Evolutionary conservation across 768 basidiomycete genomes (phyloP).

Genomic region (Suillus sp.): DNA sequence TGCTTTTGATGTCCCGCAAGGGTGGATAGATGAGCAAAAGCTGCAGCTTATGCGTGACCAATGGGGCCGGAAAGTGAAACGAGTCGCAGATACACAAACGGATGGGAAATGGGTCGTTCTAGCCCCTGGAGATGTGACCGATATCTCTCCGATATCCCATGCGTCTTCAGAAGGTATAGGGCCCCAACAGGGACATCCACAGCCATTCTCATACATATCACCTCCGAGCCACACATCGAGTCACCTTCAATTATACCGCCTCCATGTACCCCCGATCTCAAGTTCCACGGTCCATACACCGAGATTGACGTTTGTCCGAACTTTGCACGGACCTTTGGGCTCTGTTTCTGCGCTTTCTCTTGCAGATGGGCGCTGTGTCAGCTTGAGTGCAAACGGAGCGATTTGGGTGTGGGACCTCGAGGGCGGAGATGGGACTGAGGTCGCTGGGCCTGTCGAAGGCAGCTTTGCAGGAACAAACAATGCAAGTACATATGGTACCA

Average conservation of each 20-base stretch:
- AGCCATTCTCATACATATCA: slow-evolving; percentile 26
- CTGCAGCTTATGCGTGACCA: slow-evolving; percentile 68
- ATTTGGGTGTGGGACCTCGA: slow-evolving; percentile 91
- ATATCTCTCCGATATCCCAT: slow-evolving; percentile 19
- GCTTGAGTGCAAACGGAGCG: slow-evolving; percentile 67
- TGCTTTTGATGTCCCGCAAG: slow-evolving; percentile 69
- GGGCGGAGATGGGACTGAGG: slow-evolving; percentile 43
- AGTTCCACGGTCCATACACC: slow-evolving; percentile 56
- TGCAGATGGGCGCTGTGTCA: slow-evolving; percentile 83
- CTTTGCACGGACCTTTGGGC: slow-evolving; percentile 67
- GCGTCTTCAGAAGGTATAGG: slow-evolving; percentile 26
- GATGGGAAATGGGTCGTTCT: slow-evolving; percentile 87
- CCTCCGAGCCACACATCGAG: slow-evolving; percentile 48
- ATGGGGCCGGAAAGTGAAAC: slow-evolving; percentile 72
- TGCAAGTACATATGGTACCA: slow-evolving; percentile 38
- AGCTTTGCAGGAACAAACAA: slow-evolving; percentile 31
- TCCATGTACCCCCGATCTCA: slow-evolving; percentile 56
- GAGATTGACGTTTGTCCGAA: slow-evolving; percentile 71
- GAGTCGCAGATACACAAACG: slow-evolving; percentile 74
- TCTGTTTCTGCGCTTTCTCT: slow-evolving; percentile 68
- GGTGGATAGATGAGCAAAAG: slow-evolving; percentile 71
- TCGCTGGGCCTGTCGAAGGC: slow-evolving; percentile 36
- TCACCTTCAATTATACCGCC: slow-evolving; percentile 73
- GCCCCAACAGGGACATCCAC: slow-evolving; percentile 28
- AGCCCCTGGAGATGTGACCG: slow-evolving; percentile 51